Evolutionary conservation across 1,284 basidiomycete species (phyloP).

Genomic region (Ganoderma sp.): DNA sequence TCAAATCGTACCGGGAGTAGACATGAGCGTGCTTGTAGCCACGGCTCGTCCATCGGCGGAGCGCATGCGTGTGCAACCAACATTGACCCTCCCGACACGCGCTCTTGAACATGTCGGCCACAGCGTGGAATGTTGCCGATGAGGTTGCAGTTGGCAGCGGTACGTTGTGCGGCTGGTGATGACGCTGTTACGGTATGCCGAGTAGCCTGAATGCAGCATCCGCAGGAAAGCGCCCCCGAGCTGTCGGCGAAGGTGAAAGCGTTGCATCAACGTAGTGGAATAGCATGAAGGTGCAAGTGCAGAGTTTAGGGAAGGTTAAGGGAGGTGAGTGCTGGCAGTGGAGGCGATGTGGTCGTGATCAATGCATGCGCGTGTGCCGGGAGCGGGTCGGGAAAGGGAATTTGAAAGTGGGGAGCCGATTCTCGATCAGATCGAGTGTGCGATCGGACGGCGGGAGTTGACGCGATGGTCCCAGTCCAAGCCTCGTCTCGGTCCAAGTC

Average conservation of each 20-base stretch:
- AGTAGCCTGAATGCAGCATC: no score
- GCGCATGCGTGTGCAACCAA: constrained; percentile 6
- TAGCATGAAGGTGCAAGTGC: no score
- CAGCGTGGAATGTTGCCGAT: neutral
- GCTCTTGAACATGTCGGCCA: neutral
- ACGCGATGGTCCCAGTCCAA: neutral
- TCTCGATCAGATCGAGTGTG: constrained; percentile 13
- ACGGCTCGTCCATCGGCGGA: neutral
- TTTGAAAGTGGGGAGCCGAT: constrained; percentile 8
- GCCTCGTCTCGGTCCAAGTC: neutral
- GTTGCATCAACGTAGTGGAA: no score
- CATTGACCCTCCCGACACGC: constrained; percentile 5
- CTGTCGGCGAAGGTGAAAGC: no score
- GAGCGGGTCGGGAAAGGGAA: neutral
- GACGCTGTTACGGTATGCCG: no score
- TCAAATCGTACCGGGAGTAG: constrained; percentile 12
- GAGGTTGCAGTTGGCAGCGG: neutral
- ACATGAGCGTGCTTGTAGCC: constrained; percentile 4
- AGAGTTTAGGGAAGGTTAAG: no score
- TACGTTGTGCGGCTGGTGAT: no score
- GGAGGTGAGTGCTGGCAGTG: neutral
- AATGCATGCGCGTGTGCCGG: neutral
- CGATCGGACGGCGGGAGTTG: constrained; percentile 6
- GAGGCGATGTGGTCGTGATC: no score
- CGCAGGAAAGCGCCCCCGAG: no score